Evolutionary conservation across 2,329 filamentous ascomycete species (phyloP).

Genomic region (Tolypocladium endophyticum): DNA sequence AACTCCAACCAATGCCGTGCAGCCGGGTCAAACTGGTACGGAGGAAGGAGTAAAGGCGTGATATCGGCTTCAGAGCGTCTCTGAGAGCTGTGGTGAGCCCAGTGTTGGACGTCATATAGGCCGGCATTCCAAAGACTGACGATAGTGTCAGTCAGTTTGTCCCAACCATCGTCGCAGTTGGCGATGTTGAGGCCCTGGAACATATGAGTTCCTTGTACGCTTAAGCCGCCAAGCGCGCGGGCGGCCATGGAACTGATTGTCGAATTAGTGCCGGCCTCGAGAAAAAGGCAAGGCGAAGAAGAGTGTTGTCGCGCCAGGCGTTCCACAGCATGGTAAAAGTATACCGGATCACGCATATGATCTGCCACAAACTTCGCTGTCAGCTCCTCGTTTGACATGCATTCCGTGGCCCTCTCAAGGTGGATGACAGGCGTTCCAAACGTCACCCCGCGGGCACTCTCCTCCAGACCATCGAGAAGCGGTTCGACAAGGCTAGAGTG

Average conservation of each 20-base stretch:
- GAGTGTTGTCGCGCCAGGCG: conserved; percentile 20
- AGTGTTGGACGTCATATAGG: conserved; percentile 18
- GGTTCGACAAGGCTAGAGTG: conserved; percentile 31
- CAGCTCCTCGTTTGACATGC: not conserved
- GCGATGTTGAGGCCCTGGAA: conserved; percentile 2
- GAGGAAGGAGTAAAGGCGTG: conserved; percentile 20
- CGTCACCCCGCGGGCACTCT: conserved; percentile 9
- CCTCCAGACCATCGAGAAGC: conserved; percentile 15
- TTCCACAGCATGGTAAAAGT: conserved; percentile 29
- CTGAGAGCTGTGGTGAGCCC: conserved; percentile 24
- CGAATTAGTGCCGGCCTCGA: conserved; percentile 30
- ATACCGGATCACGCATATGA: conserved; percentile 33
- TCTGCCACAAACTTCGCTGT: conserved; percentile 11
- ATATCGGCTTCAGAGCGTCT: conserved; percentile 5
- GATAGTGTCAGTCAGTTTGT: conserved; percentile 13
- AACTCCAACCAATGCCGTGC: conserved; percentile 26
- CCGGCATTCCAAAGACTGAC: conserved; percentile 28
- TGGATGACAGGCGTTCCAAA: conserved; percentile 1
- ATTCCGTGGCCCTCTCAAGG: conserved; percentile 2
- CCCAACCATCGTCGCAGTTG: not conserved
- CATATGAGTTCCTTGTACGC: not conserved
- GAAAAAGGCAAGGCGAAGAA: conserved; percentile 17
- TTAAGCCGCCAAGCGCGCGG: conserved; percentile 10
- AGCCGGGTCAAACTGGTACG: conserved; percentile 30
- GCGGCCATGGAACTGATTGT: conserved; percentile 22